phyloP scores from a whole-genome alignment of 805 yeast species.

The Nakazawaea siamensis region DNA sequence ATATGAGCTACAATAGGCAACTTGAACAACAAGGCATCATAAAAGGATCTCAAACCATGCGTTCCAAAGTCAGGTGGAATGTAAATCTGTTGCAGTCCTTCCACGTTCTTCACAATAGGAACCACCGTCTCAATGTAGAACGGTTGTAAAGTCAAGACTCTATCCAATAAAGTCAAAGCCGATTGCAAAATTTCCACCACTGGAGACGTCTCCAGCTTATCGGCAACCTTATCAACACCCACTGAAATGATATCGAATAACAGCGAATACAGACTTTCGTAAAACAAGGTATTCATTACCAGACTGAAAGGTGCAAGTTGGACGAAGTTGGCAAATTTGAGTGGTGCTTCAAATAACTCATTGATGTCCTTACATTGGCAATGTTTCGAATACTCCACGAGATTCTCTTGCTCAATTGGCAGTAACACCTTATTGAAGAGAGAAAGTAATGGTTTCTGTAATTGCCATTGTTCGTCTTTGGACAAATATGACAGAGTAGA shows the following conservation, averaged over 20 bases:
- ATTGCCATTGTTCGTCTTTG: conserved; percentile 25
- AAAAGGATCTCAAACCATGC: conserved; percentile 56
- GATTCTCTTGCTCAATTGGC: conserved; percentile 30
- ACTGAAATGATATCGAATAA: conserved; percentile 48
- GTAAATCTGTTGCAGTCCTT: conserved; percentile 25
- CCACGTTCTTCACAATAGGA: conserved; percentile 38
- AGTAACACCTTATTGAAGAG: conserved; percentile 38
- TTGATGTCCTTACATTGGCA: conserved; percentile 36
- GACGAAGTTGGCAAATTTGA: conserved; percentile 37
- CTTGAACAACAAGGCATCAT: conserved; percentile 63
- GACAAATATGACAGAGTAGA: conserved; percentile 31
- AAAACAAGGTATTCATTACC: conserved; percentile 52
- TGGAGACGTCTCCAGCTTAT: conserved; percentile 24
- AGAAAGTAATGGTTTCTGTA: conserved; percentile 49
- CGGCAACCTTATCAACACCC: conserved; percentile 52
- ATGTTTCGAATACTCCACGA: conserved; percentile 25
- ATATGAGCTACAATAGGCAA: conserved; percentile 67
- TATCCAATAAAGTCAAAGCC: conserved; percentile 36
- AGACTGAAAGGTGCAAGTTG: conserved; percentile 67
- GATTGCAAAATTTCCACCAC: conserved; percentile 28
- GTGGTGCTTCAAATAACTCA: conserved; percentile 28
- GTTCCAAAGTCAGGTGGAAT: conserved; percentile 40
- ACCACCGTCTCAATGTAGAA: conserved; percentile 49
- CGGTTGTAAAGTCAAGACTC: conserved; percentile 44
- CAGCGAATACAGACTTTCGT: conserved; percentile 44